Conservation (phyloP, 345 rosid genomes). For the Iberis pinnata region DNA sequence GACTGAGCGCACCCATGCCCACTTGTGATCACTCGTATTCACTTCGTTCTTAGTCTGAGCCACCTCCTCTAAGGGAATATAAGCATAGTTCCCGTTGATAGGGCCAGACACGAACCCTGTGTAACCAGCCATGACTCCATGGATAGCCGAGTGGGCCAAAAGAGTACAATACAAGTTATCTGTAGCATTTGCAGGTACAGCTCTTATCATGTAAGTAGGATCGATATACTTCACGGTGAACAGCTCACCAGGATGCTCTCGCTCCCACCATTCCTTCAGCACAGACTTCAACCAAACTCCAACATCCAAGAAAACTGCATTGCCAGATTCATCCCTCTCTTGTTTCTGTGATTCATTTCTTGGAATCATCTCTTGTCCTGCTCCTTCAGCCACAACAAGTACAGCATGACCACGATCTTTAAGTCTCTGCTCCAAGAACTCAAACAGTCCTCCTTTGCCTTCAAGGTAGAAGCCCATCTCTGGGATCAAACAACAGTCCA, state of each 20-base stretch:
- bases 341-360: conserved; percentile 53
- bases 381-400: conserved; percentile 82
- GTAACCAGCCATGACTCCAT: conserved; percentile 85
- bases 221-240: conserved; percentile 81
- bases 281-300: conserved; percentile 74
- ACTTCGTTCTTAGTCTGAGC: conserved; percentile 61
- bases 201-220: conserved; percentile 93
- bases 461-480: conserved; percentile 64
- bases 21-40: conserved; percentile 58
- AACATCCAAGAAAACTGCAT: conserved; percentile 65
- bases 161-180: conserved; percentile 82
- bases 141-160: conserved; percentile 80
- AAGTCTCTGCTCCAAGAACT: conserved; percentile 49
- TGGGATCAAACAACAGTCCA: conserved; percentile 85
- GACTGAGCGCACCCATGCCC: conserved; percentile 91
- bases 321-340: conserved; percentile 84
- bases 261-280: conserved; percentile 65
- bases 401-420: conserved; percentile 70
- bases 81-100: conserved; percentile 72
- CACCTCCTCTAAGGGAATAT: conserved; percentile 73
- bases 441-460: conserved; percentile 68
- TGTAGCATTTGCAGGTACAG: conserved; percentile 74
- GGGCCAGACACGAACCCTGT: conserved; percentile 87
- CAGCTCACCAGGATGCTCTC: conserved; percentile 56
- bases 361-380: conserved; percentile 80